Conservation (phyloP, 169 alveolate species). For the Amoebophrya sp. region DNA sequence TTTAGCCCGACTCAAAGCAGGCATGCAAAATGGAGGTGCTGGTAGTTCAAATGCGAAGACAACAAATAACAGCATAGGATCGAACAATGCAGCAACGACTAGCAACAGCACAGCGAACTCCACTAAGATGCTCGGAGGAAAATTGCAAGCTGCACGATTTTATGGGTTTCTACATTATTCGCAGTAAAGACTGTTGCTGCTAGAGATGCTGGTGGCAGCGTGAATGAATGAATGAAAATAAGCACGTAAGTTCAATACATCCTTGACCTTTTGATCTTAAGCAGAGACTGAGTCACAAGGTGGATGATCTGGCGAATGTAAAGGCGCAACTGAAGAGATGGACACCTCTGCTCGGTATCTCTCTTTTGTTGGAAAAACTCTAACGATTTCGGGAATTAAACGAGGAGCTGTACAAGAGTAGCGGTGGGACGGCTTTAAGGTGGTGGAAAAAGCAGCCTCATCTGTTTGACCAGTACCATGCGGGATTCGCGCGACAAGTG, state of each 20-base stretch:
- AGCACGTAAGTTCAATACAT: neutral
- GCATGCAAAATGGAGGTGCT: too few species aligned
- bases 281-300: neutral
- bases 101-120: too few species aligned
- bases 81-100: too few species aligned
- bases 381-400: neutral
- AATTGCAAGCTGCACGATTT: too few species aligned
- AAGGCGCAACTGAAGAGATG: too few species aligned
- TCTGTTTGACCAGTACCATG: neutral
- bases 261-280: neutral
- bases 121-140: too few species aligned
- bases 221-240: neutral
- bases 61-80: too few species aligned
- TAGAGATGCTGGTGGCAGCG: neutral
- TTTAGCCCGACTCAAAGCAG: neutral
- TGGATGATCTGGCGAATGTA: neutral
- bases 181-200: neutral
- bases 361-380: too few species aligned
- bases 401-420: neutral
- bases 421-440: neutral
- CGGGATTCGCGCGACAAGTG: neutral
- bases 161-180: too few species aligned
- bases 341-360: too few species aligned
- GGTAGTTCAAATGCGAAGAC: too few species aligned
- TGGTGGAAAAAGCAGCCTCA: neutral